Conservation (phyloP, 805 yeast species). For the Cyberlindnera japonica region DNA sequence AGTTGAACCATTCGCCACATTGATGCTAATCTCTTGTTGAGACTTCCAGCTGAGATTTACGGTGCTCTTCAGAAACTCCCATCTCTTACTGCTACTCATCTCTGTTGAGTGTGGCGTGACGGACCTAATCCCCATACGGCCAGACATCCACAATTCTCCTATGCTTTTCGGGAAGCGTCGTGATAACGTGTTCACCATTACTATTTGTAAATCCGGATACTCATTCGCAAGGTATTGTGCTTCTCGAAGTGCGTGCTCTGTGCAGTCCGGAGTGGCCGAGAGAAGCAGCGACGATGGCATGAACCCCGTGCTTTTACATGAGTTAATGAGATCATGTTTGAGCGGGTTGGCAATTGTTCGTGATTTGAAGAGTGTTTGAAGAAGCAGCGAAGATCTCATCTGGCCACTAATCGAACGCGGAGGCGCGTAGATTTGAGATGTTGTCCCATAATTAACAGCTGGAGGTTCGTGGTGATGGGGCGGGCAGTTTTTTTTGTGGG, state of each 20-base stretch:
- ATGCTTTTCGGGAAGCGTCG: conserved; percentile 1
- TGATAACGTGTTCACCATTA: conserved; percentile 2
- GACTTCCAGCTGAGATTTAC: background rate
- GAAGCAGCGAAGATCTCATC: too few species aligned
- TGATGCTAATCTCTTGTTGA: background rate
- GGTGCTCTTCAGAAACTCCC: conserved; percentile 5
- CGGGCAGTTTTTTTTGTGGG: too few species aligned
- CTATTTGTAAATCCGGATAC: conserved; percentile 2
- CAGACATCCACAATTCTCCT: conserved; percentile 7
- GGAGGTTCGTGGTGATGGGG: too few species aligned
- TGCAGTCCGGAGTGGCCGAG: conserved; percentile 4
- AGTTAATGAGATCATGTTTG: too few species aligned
- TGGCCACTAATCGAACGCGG: too few species aligned
- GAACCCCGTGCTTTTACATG: too few species aligned
- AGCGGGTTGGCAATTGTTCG: conserved; percentile 2
- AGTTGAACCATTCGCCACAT: conserved; percentile 9
- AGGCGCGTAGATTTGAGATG: too few species aligned
- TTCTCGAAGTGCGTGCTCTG: conserved; percentile 5
- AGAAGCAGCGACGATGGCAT: conserved; percentile 7
- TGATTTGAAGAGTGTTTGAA: background rate
- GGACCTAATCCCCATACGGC: background rate
- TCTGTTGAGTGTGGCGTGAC: conserved; percentile 2
- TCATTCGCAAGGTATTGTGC: background rate
- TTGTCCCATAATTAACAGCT: too few species aligned
- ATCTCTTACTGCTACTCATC: background rate